These are phyloP conservation scores for Diophrys sp. DNA, from an alignment of 73 alveolate genomes.

Conservation along the genomic window DNA sequence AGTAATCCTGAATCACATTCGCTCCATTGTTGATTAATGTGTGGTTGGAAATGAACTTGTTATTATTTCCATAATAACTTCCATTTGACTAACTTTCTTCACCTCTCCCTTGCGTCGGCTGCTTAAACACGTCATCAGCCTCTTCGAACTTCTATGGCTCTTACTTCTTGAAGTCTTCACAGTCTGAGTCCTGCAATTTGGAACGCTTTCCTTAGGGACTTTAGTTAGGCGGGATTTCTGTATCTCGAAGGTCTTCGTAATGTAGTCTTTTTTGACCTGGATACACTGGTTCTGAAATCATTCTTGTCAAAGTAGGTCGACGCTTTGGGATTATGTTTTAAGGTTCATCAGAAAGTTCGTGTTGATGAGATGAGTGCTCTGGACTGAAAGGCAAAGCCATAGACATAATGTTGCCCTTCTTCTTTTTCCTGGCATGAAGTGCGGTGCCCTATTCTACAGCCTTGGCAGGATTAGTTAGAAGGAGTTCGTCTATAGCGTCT, in stretches of 20 bases:
- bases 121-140: background rate
- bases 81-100: background rate
- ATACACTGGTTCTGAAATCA: too few species aligned
- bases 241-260: too few species aligned
- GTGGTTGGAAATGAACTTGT: background rate
- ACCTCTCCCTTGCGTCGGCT: background rate
- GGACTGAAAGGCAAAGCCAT: constrained; percentile 6
- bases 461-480: background rate
- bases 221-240: too few species aligned
- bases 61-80: background rate
- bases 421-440: background rate
- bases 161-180: too few species aligned
- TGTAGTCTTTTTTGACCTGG: too few species aligned
- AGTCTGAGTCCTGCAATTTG: too few species aligned
- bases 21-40: background rate
- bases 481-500: background rate
- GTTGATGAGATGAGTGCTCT: background rate
- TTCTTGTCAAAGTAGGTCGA: too few species aligned
- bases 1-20: too few species aligned
- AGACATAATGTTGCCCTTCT: constrained; percentile 6
- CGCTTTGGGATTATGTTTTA: too few species aligned
- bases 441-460: background rate
- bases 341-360: too few species aligned
- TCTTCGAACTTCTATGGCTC: background rate
- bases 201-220: too few species aligned